phyloP scores from a whole-genome alignment of 2,329 filamentous ascomycete species.

The Fusarium setosum region DNA sequence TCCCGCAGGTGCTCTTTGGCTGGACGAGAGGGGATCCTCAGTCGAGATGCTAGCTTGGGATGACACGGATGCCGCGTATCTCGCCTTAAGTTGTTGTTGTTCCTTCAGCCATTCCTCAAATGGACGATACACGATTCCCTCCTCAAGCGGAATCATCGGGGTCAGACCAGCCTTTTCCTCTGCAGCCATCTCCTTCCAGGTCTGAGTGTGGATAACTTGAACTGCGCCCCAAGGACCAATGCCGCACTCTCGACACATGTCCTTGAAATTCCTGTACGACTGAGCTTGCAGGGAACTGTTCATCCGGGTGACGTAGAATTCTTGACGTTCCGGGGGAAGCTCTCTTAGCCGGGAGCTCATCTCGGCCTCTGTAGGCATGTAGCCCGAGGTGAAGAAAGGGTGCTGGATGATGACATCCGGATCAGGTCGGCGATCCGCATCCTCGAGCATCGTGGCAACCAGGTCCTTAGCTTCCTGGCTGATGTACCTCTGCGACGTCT shows the following conservation, averaged over 20 bases:
- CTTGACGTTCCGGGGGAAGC: conserved; percentile 64
- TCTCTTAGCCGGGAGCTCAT: conserved; percentile 70
- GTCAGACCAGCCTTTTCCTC: conserved; percentile 75
- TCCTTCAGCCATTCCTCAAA: conserved; percentile 71
- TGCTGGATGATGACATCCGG: conserved; percentile 85
- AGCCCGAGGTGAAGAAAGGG: conserved; percentile 81
- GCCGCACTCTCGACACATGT: conserved; percentile 68
- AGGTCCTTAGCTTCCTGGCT: conserved; percentile 82
- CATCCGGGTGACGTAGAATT: conserved; percentile 66
- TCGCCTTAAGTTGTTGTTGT: conserved; percentile 54
- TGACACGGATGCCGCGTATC: conserved; percentile 45
- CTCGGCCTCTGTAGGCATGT: conserved; percentile 72
- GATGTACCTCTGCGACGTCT: conserved; percentile 75
- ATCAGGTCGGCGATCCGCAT: conserved; percentile 79
- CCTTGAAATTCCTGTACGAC: conserved; percentile 64
- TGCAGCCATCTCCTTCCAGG: conserved; percentile 75
- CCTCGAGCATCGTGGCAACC: conserved; percentile 79
- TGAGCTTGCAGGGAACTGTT: conserved; percentile 57
- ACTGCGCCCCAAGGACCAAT: conserved; percentile 66
- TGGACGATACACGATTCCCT: conserved; percentile 72
- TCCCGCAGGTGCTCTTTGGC: conserved; percentile 53
- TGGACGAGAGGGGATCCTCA: conserved; percentile 49
- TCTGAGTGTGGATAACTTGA: conserved; percentile 63
- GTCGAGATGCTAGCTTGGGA: conserved; percentile 41
- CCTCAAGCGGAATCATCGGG: conserved; percentile 70